Conservation (phyloP, 2,329 filamentous ascomycete species). For the Cordyceps pruinosa region DNA sequence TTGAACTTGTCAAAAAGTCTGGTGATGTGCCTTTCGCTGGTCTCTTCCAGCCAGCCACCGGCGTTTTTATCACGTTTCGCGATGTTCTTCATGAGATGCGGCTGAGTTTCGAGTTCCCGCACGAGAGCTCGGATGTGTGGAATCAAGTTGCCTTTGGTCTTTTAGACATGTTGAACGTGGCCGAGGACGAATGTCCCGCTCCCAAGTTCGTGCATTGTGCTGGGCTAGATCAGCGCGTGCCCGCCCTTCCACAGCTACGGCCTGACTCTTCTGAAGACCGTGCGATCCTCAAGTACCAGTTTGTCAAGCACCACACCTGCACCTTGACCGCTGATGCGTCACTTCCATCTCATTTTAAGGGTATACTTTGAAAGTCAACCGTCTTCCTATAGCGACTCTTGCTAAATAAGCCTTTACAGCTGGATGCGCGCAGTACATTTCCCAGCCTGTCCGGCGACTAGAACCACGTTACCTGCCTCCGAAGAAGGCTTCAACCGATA, state of each 20-base stretch:
- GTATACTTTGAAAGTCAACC: not conserved
- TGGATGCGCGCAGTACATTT: not conserved
- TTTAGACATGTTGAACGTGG: not conserved
- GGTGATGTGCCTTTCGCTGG: not conserved
- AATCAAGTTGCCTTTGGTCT: not conserved
- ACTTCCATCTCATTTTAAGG: not conserved
- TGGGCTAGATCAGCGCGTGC: not conserved
- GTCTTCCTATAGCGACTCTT: not conserved
- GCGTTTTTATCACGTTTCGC: not conserved
- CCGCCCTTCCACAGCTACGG: not conserved
- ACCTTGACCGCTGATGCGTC: not conserved
- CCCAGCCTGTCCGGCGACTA: not conserved
- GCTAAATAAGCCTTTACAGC: not conserved
- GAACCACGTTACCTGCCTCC: not conserved
- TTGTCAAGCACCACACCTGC: not conserved
- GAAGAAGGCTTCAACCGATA: not conserved
- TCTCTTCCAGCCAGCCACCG: not conserved
- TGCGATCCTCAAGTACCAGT: not conserved
- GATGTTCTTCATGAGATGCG: not conserved
- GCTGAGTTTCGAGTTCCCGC: not conserved
- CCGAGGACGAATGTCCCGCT: not conserved
- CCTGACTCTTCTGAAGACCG: not conserved
- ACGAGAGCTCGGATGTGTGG: not conserved
- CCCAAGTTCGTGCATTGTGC: not conserved
- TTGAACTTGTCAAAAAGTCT: not conserved